phyloP scores from a whole-genome alignment of 805 yeast species.

The Osmozyma mogii region DNA sequence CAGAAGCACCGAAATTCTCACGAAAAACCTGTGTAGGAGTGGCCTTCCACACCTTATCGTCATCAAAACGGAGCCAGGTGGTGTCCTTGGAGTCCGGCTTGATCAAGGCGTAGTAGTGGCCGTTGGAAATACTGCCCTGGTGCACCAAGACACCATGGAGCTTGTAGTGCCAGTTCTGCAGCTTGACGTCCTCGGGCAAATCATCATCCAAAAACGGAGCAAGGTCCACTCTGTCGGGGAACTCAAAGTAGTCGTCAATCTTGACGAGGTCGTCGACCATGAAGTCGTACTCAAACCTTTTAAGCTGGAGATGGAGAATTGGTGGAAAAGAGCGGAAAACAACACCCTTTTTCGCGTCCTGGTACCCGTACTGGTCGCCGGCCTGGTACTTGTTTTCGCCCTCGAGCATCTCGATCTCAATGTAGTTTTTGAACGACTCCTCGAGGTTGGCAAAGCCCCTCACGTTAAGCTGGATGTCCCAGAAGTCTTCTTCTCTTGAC shows the following conservation, averaged over 20 bases:
- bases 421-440: slow-evolving; percentile 77
- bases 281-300: slow-evolving; percentile 91
- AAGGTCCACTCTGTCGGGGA: slow-evolving; percentile 75
- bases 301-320: slow-evolving; percentile 85
- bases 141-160: slow-evolving; percentile 94
- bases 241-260: slow-evolving; percentile 87
- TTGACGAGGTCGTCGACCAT: slow-evolving; percentile 81
- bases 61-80: slow-evolving; percentile 88
- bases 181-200: slow-evolving; percentile 27
- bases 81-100: slow-evolving; percentile 62
- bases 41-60: slow-evolving; percentile 86
- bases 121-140: slow-evolving; percentile 91
- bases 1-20: slow-evolving; percentile 83
- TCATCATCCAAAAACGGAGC: slow-evolving; percentile 67
- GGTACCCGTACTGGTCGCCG: slow-evolving; percentile 73
- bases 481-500: slow-evolving; percentile 84
- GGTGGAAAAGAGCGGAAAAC: slow-evolving; percentile 87
- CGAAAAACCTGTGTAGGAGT: slow-evolving; percentile 81
- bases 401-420: slow-evolving; percentile 78
- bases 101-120: slow-evolving; percentile 93
- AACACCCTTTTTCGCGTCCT: slow-evolving; percentile 95
- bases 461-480: slow-evolving; percentile 97
- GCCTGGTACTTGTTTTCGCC: slow-evolving; percentile 97
- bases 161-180: slow-evolving; percentile 67
- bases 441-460: slow-evolving; percentile 66